These are phyloP conservation scores for Boletus barrowsii DNA, from an alignment of 768 basidiomycete genomes.

Conservation along the genomic window DNA sequence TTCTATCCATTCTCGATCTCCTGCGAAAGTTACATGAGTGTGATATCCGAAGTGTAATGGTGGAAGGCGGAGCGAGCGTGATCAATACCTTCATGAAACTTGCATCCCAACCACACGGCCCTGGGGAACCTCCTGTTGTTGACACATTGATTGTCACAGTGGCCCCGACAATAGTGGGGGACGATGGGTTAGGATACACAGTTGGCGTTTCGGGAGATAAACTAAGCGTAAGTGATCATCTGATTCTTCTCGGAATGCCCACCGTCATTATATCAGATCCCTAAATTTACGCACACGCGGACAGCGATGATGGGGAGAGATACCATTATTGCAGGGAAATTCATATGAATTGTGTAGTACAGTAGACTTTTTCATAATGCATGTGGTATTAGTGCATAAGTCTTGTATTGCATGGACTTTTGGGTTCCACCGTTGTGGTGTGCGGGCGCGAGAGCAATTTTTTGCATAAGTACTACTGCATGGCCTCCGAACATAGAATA, in stretches of 20 bases:
- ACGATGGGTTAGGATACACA: constrained; percentile 60
- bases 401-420: too few species aligned
- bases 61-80: constrained; percentile 88
- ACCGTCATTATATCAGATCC: constrained; percentile 13
- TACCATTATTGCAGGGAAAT: constrained; percentile 28
- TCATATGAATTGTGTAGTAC: constrained; percentile 10
- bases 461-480: too few species aligned
- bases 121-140: constrained; percentile 36
- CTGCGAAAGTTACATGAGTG: constrained; percentile 50
- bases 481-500: too few species aligned
- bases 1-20: constrained; percentile 45
- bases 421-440: too few species aligned
- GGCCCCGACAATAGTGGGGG: constrained; percentile 81
- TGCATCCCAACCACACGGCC: constrained; percentile 4
- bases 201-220: constrained; percentile 13
- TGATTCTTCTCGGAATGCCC: background rate
- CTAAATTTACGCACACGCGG: constrained; percentile 27
- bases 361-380: too few species aligned
- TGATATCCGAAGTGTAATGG: constrained; percentile 81
- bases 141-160: constrained; percentile 82
- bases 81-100: constrained; percentile 51
- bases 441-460: too few species aligned
- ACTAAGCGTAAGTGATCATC: constrained; percentile 14
- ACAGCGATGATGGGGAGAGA: constrained; percentile 34
- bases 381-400: too few species aligned